Percentiles rank a stretch among this genome's conserved stretches.
These are phyloP conservation scores for Mesotaenium endlicherianum DNA, from an alignment of 139 green algal species.

Conservation along the genomic window DNA sequence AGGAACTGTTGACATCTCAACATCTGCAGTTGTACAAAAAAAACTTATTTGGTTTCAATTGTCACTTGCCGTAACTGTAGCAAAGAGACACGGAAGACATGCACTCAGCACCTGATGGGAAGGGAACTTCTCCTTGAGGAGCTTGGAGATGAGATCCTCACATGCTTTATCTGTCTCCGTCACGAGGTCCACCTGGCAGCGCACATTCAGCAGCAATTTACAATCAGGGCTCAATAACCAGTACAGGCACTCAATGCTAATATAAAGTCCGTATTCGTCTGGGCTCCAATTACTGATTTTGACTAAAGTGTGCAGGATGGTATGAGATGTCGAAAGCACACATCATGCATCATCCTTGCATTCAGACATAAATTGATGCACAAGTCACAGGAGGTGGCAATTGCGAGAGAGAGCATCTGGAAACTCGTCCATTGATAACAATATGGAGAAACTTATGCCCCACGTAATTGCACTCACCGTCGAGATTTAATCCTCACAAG, in stretches of 20 bases:
- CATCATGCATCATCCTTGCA: background rate
- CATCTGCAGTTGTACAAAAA: too few relatives aligned
- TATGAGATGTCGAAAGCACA: background rate
- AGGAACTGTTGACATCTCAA: too few relatives aligned
- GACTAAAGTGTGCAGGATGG: background rate
- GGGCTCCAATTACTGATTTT: too few relatives aligned
- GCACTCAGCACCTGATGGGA: conserved; percentile 42
- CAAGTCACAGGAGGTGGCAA: background rate
- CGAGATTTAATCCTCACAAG: too few relatives aligned
- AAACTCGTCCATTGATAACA: background rate
- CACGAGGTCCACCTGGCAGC: conserved; percentile 78
- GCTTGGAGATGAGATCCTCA: conserved; percentile 65
- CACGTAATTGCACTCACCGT: too few relatives aligned
- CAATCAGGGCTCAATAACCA: background rate
- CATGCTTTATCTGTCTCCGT: conserved; percentile 92
- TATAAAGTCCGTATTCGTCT: too few relatives aligned
- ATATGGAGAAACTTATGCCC: too few relatives aligned
- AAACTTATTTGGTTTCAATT: too few relatives aligned
- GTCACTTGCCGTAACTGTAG: too few relatives aligned
- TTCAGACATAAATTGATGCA: background rate
- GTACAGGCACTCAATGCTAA: background rate
- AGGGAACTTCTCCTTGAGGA: conserved; percentile 69
- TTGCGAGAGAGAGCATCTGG: background rate
- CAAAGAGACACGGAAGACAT: too few relatives aligned
- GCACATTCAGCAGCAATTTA: background rate